Base-by-base conservation (phyloP, 768 basidiomycete genomes). In the Mycena filopes region DNA sequence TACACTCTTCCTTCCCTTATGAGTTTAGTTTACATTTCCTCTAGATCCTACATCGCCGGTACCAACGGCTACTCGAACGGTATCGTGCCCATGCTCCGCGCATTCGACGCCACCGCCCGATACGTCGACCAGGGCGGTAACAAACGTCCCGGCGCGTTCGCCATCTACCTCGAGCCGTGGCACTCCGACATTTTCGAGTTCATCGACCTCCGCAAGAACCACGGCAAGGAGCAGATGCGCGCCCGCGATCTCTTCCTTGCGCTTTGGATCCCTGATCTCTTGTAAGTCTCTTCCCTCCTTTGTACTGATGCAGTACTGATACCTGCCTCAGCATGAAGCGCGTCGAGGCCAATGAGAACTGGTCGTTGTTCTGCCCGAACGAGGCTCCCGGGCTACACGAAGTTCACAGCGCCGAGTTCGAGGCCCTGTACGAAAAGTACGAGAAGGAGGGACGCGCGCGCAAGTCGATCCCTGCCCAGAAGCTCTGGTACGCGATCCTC, bases 121-220 rank as follows among this genome's bases (percentile, higher is more conserved):
- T 99, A 99, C 73, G 98, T 99, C 61, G 98, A 99, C 76, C 97
- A 99, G 76, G 98, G 98, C 55, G 98, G 98, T 23, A 99, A 99
- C 86, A 99, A 99, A 82, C 93, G 98, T 29, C 98, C 98, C 1
- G 98, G 98, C 66, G 98, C 98, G 1, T 98, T 99, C 71, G 93
- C 98, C 25, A 93, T 99, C 78, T 99, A 99, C 81, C 84, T 99
- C 74, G 98, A 99, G 80, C 98, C 98, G 15, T 99, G 98, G 98
- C 98, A 99, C 75, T 88, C 94, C n/a, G 98, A 99, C 78, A 78
- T 99, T 75, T 98, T 99, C 72, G 96, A 98, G 62, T 99, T 99
- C 83, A 86, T 99, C 71, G 97, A 99, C 75, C 86, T 99, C 48
- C 87, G 98, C 72, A 99, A 99, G 88, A 99, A 99, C 77, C 97